These are phyloP conservation scores for Tephrocybe sp. DNA, from an alignment of 768 basidiomycete genomes.

Conservation along the genomic window DNA sequence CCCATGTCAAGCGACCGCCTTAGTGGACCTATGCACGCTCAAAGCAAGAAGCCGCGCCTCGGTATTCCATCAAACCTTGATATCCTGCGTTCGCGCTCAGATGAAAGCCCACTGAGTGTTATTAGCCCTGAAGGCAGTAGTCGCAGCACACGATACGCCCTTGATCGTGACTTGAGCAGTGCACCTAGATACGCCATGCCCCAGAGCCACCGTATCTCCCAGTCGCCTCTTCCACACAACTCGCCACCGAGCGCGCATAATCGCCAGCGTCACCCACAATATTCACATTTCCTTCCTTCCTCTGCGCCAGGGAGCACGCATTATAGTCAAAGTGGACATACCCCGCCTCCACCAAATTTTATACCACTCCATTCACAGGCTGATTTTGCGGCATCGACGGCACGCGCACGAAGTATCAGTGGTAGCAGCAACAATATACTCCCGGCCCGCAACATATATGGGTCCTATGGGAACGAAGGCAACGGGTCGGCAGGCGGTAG, in stretches of 20 bases:
- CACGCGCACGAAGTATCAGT: conserved; percentile 5
- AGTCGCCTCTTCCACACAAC: conserved; percentile 18
- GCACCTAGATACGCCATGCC: conserved; percentile 6
- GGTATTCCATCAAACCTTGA: conserved; percentile 6
- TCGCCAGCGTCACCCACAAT: conserved; percentile 16
- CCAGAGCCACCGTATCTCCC: conserved; percentile 14
- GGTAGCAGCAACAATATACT: not conserved
- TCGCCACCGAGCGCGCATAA: conserved; percentile 9
- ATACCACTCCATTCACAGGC: conserved; percentile 29
- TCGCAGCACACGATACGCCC: conserved; percentile 13
- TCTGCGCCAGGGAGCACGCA: conserved; percentile 10
- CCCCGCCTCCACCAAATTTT: conserved; percentile 27
- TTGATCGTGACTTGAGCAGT: conserved; percentile 2
- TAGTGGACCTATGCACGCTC: conserved; percentile 7
- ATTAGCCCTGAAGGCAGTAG: conserved; percentile 16
- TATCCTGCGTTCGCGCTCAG: conserved; percentile 23
- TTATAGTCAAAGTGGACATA: conserved; percentile 3
- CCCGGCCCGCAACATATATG: conserved; percentile 6
- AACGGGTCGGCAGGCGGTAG: conserved; percentile 13
- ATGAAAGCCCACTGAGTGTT: conserved; percentile 20
- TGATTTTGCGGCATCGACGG: conserved; percentile 20
- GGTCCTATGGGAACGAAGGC: conserved; percentile 5
- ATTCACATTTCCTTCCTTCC: conserved; percentile 28
- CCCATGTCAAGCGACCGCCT: conserved; percentile 33
- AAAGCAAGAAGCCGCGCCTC: conserved; percentile 20